These are phyloP conservation scores for Excoecaria agallocha DNA, from an alignment of 345 rosid genomes.

Conservation along the genomic window DNA sequence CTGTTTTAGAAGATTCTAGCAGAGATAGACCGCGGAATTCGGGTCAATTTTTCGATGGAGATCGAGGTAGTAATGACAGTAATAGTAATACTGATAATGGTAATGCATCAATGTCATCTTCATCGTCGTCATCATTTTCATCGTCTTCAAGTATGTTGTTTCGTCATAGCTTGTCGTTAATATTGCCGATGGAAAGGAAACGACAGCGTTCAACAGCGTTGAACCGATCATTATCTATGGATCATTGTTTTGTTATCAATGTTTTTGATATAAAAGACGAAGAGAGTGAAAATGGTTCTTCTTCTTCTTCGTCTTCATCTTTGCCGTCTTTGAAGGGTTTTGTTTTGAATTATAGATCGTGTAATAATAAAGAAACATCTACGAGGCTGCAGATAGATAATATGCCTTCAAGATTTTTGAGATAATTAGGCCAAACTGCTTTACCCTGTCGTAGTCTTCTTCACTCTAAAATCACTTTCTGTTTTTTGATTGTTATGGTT, in stretches of 20 bases:
- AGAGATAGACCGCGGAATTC: too few species aligned
- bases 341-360: slow-evolving; percentile 10
- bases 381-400: slow-evolving; percentile 29
- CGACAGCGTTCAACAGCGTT: neutral
- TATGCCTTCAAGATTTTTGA: slow-evolving; percentile 30
- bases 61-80: neutral
- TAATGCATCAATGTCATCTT: neutral
- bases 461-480: neutral
- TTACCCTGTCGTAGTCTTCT: slow-evolving; percentile 6
- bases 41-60: too few species aligned
- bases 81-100: neutral
- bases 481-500: slow-evolving; percentile 8
- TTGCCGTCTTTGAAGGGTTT: neutral
- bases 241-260: slow-evolving; percentile 24
- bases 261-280: slow-evolving; percentile 16
- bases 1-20: slow-evolving; percentile 4
- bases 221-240: slow-evolving; percentile 43
- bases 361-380: neutral
- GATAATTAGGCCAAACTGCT: slow-evolving; percentile 25
- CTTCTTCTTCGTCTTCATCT: slow-evolving; percentile 2
- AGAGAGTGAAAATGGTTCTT: neutral
- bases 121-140: neutral
- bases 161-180: slow-evolving; percentile 24
- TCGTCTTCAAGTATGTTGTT: slow-evolving; percentile 4
- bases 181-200: slow-evolving; percentile 21